Evolutionary conservation across 257 asterid genomes (phyloP), one percentile per base, ranked within the genome.

Genomic region (Solanum arcanum): DNA sequence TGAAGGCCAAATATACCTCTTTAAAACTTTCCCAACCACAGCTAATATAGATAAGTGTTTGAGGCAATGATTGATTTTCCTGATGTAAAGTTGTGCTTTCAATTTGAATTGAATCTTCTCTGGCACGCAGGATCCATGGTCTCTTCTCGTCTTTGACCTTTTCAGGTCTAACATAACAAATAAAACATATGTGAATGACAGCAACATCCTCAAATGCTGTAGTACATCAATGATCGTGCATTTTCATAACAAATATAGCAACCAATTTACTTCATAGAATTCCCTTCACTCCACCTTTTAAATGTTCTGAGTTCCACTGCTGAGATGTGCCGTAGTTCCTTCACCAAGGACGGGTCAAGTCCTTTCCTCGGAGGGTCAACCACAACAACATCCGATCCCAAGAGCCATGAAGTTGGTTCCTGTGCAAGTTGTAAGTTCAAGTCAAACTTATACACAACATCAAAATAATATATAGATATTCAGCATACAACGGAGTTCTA

Each of bases 331-430:
- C 86, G 92, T 84, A 96, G 89, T 70, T 95, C 98, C 87, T 69
- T 74, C 62, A 95, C 87, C 90, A 96, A 89, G 89, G 99, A 94
- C 31, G 90, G 92, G 88, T 94, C 97, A 73, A 96, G 93, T 86
- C 99, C 99, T 89, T 96, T 96, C 88, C 99, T 91, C 9, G 99
- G 98, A 88, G 99, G 98, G 90, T 96, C 99, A 91, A 96, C 99
- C 91, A 96, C 96, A 84, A 96, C 93, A 66, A 96, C 98, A 87
- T 96, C 98, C 52, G 98, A 94, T 87, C 99, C 99, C 75, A 93
- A 88, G 60, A 95, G 94, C 99, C 99, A 96, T 90, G 98, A 91
- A 87, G 88, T 92, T 83, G 99, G 98, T 88, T 96, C 98, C 99
- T 96, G 91, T 80, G 66, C 87, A 88, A 81, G 46, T 72, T 87